Percentiles rank a stretch among this genome's conserved stretches.
Conservation (phyloP, 805 yeast species). For the Myxozyma melibiosi region DNA sequence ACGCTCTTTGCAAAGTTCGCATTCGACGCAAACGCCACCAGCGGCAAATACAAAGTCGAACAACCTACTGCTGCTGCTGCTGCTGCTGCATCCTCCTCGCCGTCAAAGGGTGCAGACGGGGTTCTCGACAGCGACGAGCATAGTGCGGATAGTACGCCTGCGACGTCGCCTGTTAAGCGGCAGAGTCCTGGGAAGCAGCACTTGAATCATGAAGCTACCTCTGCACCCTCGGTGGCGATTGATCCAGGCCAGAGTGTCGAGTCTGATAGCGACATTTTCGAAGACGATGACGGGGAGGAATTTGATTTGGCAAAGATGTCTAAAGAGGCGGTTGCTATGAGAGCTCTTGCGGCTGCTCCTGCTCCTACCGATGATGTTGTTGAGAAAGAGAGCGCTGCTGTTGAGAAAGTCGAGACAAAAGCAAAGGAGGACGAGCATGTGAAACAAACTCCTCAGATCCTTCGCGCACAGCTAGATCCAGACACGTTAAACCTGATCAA, state of each 20-base stretch:
- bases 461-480: slow-evolving; percentile 6
- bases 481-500: slow-evolving; percentile 10
- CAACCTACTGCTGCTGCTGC: slow-evolving; percentile 1
- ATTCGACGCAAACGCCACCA: slow-evolving; percentile 8
- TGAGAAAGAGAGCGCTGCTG: too few relatives aligned
- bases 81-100: neutral
- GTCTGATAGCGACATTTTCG: neutral
- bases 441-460: neutral
- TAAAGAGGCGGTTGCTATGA: neutral
- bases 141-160: slow-evolving; percentile 1
- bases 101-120: too few relatives aligned
- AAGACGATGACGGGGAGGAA: slow-evolving; percentile 2
- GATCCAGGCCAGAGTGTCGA: neutral
- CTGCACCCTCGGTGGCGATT: too few relatives aligned
- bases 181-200: too few relatives aligned
- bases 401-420: neutral
- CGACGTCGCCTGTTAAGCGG: slow-evolving; percentile 15
- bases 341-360: neutral
- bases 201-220: too few relatives aligned
- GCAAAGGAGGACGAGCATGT: too few relatives aligned
- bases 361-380: too few relatives aligned
- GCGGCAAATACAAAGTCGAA: slow-evolving; percentile 7
- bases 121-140: neutral
- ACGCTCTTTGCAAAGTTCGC: slow-evolving; percentile 22
- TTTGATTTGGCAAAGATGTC: neutral